Evolutionary conservation across 2,329 filamentous ascomycete genomes (phyloP).

Genomic region (Pseudogymnoascus sp.): DNA sequence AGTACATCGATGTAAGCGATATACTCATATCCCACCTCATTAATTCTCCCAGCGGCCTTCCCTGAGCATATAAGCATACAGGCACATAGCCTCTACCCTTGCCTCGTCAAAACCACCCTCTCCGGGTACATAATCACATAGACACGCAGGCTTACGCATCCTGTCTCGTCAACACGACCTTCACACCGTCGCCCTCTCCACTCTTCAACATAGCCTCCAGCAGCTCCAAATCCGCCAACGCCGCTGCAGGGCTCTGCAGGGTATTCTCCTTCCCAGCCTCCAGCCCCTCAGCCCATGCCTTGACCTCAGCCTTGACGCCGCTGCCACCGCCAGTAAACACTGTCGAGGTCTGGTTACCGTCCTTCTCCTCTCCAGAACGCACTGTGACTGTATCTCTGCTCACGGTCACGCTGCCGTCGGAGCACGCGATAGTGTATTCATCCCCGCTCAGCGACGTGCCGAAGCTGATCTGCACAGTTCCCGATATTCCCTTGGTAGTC

Average conservation of each 20-base stretch:
- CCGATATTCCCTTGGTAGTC: constrained; percentile 25
- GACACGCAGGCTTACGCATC: background rate
- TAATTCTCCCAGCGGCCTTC: background rate
- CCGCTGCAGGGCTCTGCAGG: constrained; percentile 22
- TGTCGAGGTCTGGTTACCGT: constrained; percentile 18
- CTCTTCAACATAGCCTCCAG: constrained; percentile 29
- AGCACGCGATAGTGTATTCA: constrained; percentile 28
- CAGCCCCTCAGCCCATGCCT: constrained; percentile 26
- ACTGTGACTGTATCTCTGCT: constrained; percentile 23
- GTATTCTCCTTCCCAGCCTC: constrained; percentile 20
- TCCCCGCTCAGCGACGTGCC: constrained; percentile 26
- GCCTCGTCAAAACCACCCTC: background rate
- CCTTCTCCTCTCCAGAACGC: constrained; percentile 22
- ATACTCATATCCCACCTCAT: background rate
- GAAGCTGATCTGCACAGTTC: constrained; percentile 27
- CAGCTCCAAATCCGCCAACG: constrained; percentile 26
- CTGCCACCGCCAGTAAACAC: constrained; percentile 26
- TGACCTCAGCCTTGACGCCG: constrained; percentile 27
- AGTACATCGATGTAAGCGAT: background rate
- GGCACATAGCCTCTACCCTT: background rate
- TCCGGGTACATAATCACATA: background rate
- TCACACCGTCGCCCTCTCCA: constrained; percentile 27
- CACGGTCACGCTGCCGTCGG: constrained; percentile 27
- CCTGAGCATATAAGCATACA: background rate
- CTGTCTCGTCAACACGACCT: constrained; percentile 16